Evolutionary conservation across 2,329 filamentous ascomycete genomes (phyloP), one percentile per base, ranked within the genome.

Genomic region (Talaromyces atroroseus): DNA sequence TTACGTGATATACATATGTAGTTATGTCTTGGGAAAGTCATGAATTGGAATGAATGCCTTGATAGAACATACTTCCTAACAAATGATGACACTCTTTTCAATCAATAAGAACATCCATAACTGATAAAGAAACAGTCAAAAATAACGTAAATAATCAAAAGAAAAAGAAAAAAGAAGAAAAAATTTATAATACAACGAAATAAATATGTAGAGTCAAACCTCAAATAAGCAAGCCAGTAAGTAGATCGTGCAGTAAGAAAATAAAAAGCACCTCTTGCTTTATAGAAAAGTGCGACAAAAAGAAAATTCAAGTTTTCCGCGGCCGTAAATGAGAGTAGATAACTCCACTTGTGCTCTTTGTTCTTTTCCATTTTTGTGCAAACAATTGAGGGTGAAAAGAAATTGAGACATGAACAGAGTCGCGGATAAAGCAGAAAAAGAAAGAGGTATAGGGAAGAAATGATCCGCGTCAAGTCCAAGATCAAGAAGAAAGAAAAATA

Each of bases 131-230:
- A 36, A 36, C 8, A 1, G 18, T 44, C 40, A 44, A 42, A n/a
- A 18, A 21, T 49, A 44, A 54, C 52, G 34, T 54, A 45, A 54
- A 54, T 48, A 40, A 42, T 20, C 49, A 45, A 40, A 58, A 50
- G 53, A 57, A 58, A 53, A 42, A 32, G 10, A 53, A 57, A 20
- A 49, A 55, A 52, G 44, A 53, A 46, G 24, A 52, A 44, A 58
- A 47, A 57, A 57, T 59, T 53, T 60, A 60, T 59, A 59, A 56
- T 60, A 60, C 59, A 60, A 46, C 54, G 50, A 57, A 60, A 50
- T 57, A 54, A 32, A 56, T 49, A 47, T 32, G 42, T 45, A 34
- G n/a, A 44, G 23, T 29, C 42, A 54, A 26, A 23, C 18, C 10
- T 23, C 29, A 47, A 47, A 38, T n/a, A 42, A 20, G 8, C 20